Conservation (phyloP, 306 rosid species). For the Corylus americana region DNA sequence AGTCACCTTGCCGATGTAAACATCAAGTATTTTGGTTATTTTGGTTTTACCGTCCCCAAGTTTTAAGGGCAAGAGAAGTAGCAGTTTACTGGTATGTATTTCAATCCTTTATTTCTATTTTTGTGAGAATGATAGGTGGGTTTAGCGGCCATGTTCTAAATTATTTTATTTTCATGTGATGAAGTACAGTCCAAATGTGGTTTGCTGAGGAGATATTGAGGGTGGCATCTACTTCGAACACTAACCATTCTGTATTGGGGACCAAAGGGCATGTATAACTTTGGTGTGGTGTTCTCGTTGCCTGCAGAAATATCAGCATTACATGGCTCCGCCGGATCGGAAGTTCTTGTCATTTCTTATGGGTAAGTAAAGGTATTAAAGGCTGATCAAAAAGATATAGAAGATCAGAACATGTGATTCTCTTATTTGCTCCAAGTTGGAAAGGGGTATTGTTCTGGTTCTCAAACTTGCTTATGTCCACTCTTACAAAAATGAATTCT, state of each 20-base stretch:
- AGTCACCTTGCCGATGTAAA: conserved; percentile 4
- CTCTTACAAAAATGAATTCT: not conserved
- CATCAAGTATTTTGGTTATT: not conserved
- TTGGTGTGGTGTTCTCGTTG: not conserved
- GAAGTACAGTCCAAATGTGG: not conserved
- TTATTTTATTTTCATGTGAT: conserved; percentile 6
- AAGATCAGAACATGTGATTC: not conserved
- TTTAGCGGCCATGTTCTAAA: not conserved
- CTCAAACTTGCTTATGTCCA: not conserved
- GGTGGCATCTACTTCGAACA: not conserved
- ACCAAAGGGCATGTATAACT: not conserved
- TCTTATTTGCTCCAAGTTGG: not conserved
- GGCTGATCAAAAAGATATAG: not conserved
- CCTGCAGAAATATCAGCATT: not conserved
- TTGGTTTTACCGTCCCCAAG: not conserved
- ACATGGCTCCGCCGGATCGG: not conserved
- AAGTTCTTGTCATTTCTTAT: not conserved
- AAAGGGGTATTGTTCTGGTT: not conserved
- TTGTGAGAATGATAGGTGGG: not conserved
- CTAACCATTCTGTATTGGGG: not conserved
- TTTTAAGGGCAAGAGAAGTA: not conserved
- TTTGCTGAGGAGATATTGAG: not conserved
- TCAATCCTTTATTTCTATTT: not conserved
- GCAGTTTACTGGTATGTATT: not conserved
- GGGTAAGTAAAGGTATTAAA: not conserved